A percentile compares a stretch with the other conserved stretches of the same genome.
These are phyloP conservation scores for Umbellularia californica DNA, from an alignment of 164 flowering plant genomes.

Conservation along the genomic window DNA sequence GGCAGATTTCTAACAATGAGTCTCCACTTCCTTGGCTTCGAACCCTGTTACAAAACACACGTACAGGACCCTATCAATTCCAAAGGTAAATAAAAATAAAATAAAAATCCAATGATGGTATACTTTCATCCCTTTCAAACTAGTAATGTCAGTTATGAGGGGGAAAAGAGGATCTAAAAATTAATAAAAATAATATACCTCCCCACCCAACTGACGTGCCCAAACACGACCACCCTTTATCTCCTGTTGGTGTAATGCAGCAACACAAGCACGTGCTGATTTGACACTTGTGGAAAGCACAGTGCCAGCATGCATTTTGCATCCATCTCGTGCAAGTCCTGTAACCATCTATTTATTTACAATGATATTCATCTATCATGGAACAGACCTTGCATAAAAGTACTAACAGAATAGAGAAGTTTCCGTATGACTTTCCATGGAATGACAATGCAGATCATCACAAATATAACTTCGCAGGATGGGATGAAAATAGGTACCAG, in stretches of 20 bases:
- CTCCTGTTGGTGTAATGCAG: constrained; percentile 66
- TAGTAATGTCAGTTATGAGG: neutral
- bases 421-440: too few relatives aligned
- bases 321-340: constrained; percentile 93
- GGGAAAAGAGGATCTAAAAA: neutral
- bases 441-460: too few relatives aligned
- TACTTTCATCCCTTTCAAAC: neutral
- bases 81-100: neutral
- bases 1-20: constrained; percentile 91
- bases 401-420: too few relatives aligned
- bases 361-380: neutral
- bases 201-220: constrained; percentile 99
- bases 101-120: neutral
- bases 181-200: constrained; percentile 41
- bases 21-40: constrained; percentile 92
- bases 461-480: too few relatives aligned
- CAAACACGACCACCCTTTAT: constrained; percentile 67
- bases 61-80: neutral
- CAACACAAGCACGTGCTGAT: constrained; percentile 75
- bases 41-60: constrained; percentile 48
- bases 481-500: too few relatives aligned
- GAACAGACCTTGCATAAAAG: neutral
- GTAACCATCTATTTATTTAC: neutral
- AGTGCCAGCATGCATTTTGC: constrained; percentile 71
- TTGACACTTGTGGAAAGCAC: constrained; percentile 74